Evolutionary conservation across 371 early-diverging fungal genomes (phyloP).

Genomic region (Smittium culicis): DNA sequence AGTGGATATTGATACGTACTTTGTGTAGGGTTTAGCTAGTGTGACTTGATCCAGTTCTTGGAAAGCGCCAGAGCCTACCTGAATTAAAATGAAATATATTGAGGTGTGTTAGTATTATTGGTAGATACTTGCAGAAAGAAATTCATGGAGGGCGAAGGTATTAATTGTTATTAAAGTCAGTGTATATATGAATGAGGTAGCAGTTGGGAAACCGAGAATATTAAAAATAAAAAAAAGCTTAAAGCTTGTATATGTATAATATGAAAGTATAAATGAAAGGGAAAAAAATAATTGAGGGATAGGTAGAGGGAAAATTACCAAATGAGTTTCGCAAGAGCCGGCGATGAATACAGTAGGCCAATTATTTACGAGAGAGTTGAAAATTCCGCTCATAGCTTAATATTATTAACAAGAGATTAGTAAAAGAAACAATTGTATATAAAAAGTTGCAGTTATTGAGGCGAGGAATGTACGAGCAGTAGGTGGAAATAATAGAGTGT

Average conservation of each 20-base stretch:
- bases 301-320: no score
- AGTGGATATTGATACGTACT: no score
- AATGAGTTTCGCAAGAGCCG: constrained; percentile 32
- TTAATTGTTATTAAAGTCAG: no score
- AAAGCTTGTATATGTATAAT: neutral
- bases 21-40: constrained; percentile 46
- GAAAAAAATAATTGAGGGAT: neutral
- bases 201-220: neutral
- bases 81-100: neutral
- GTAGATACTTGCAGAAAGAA: no score
- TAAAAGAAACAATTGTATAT: neutral
- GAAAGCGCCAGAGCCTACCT: constrained; percentile 53
- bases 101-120: no score
- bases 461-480: constrained; percentile 40
- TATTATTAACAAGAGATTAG: no score
- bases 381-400: constrained; percentile 52
- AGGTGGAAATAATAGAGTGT: no score
- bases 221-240: neutral
- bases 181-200: no score
- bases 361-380: constrained; percentile 53
- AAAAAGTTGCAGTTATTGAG: neutral
- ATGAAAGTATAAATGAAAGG: neutral
- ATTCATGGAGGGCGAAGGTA: no score
- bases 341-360: constrained; percentile 53
- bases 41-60: constrained; percentile 65